A percentile compares a stretch with the other conserved stretches of the same genome.
These are phyloP conservation scores for Coemansia sp. DNA, from an alignment of 192 early-diverging fungal genomes.

Conservation along the genomic window DNA sequence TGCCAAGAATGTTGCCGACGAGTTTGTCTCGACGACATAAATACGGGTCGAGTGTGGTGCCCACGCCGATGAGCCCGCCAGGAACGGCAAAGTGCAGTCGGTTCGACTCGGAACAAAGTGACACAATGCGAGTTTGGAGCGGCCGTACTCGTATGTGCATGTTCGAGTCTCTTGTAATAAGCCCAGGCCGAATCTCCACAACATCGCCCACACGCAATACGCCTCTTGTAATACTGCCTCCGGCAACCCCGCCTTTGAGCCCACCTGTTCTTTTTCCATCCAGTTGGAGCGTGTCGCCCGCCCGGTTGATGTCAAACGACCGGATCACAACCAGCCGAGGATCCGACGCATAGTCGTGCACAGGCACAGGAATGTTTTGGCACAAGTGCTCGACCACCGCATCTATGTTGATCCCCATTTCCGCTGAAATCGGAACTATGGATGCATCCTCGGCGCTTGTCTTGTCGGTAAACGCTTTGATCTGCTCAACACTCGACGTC, in stretches of 20 bases:
- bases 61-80: conserved; percentile 97
- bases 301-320: conserved; percentile 98
- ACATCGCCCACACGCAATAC: not conserved
- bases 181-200: not conserved
- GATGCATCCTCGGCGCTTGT: not conserved
- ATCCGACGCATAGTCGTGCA: conserved; percentile 85
- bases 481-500: conserved; percentile 62
- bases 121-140: not conserved
- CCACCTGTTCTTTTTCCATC: not conserved
- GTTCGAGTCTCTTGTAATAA: not conserved
- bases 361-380: conserved; percentile 81
- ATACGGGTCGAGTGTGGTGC: conserved; percentile 91
- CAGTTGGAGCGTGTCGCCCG: conserved; percentile 54
- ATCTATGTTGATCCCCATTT: not conserved
- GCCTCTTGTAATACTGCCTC: not conserved
- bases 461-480: not conserved
- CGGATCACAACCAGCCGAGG: conserved; percentile 95
- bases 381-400: not conserved
- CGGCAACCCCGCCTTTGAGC: not conserved
- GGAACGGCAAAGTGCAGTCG: conserved; percentile 94
- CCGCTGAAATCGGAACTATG: not conserved
- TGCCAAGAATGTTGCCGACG: conserved; percentile 91
- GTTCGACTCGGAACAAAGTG: conserved; percentile 74
- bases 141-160: not conserved
- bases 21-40: conserved; percentile 93